A percentile compares a stretch with the other conserved stretches of the same genome.
These are phyloP conservation scores for Tritrichomonas foetus DNA, from an alignment of 208 protist genomes.

Conservation along the genomic window DNA sequence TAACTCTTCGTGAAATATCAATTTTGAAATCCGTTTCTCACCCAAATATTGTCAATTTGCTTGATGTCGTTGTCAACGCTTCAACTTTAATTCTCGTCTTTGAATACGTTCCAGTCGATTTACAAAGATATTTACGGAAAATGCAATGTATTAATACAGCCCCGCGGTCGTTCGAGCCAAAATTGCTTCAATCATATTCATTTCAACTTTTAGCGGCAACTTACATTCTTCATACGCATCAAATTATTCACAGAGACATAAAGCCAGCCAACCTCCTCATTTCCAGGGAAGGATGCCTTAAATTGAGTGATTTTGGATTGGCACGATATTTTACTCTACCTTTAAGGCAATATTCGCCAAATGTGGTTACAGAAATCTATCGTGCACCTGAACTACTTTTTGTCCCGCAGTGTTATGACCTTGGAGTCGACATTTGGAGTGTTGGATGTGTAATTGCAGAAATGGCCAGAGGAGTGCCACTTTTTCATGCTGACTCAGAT, in stretches of 20 bases:
- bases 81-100: neutral
- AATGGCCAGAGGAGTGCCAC: conserved; percentile 70
- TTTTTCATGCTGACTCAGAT: conserved; percentile 84
- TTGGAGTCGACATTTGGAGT: conserved; percentile 88
- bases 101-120: neutral
- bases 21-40: neutral
- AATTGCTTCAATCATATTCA: neutral
- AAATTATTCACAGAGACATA: conserved; percentile 22
- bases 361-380: conserved; percentile 82
- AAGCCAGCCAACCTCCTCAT: neutral
- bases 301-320: neutral
- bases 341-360: neutral
- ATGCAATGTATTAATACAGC: neutral
- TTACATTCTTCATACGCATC: neutral
- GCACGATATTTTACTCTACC: neutral
- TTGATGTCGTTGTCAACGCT: neutral
- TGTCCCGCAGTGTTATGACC: conserved; percentile 80
- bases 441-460: conserved; percentile 93
- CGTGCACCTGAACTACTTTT: conserved; percentile 91
- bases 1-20: neutral
- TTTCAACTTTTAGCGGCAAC: conserved; percentile 47
- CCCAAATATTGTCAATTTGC: neutral
- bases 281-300: neutral
- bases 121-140: neutral
- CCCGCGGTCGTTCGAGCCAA: no score